These are phyloP conservation scores for Neopestalotiopsis sp. DNA, from an alignment of 2,329 filamentous ascomycete species.

Conservation along the genomic window DNA sequence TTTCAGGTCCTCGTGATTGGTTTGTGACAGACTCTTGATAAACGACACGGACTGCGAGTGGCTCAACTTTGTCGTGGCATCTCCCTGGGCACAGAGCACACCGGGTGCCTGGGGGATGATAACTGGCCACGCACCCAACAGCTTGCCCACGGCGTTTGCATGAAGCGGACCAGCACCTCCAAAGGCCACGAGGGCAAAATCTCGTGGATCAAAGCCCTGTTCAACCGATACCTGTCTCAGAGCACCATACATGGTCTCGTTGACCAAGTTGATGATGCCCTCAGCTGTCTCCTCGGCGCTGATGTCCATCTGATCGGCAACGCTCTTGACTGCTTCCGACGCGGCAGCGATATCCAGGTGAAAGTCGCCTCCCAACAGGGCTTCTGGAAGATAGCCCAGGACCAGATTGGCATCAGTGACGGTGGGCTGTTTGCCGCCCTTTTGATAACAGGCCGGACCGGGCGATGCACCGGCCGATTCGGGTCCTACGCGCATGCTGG, in stretches of 20 bases:
- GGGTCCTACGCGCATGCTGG: constrained; percentile 54
- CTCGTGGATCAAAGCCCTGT: constrained; percentile 55
- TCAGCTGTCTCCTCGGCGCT: constrained; percentile 48
- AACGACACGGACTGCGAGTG: constrained; percentile 52
- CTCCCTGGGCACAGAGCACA: constrained; percentile 54
- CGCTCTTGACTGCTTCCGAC: constrained; percentile 43
- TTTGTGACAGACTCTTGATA: constrained; percentile 46
- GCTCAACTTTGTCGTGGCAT: constrained; percentile 54
- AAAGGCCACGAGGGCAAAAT: constrained; percentile 57
- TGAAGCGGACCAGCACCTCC: constrained; percentile 58
- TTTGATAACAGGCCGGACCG: constrained; percentile 55
- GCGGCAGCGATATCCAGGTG: constrained; percentile 48
- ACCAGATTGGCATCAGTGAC: constrained; percentile 56
- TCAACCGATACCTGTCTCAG: constrained; percentile 56
- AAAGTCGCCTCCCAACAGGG: constrained; percentile 51
- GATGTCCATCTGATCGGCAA: constrained; percentile 53
- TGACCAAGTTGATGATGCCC: constrained; percentile 54
- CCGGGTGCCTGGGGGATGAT: constrained; percentile 57
- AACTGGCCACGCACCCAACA: constrained; percentile 56
- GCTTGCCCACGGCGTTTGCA: constrained; percentile 53
- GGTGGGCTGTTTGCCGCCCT: constrained; percentile 50
- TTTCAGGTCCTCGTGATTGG: constrained; percentile 39
- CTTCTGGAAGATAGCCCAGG: constrained; percentile 52
- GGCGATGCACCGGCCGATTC: constrained; percentile 54
- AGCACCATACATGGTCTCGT: constrained; percentile 58